These are phyloP conservation scores for Thalassiosira mediterranea DNA, from an alignment of 352 stramenopile genomes.

Conservation along the genomic window DNA sequence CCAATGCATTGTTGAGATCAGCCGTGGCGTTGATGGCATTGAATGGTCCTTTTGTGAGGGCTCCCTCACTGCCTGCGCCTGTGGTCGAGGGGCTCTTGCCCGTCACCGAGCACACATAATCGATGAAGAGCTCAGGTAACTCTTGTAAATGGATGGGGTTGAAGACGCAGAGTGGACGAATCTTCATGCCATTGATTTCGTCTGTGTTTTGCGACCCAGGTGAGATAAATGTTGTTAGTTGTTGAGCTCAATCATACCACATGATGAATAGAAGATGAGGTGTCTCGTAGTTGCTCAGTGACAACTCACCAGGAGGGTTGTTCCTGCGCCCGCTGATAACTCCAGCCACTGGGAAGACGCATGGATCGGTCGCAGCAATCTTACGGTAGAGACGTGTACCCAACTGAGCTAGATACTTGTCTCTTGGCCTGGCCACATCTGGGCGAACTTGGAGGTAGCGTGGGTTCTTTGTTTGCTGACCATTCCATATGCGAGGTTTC, in stretches of 20 bases:
- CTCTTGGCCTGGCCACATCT: slow-evolving; percentile 50
- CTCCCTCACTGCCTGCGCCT: slow-evolving; percentile 56
- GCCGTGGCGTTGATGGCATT: slow-evolving; percentile 66
- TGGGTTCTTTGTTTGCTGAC: slow-evolving; percentile 58
- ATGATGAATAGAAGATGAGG: no score
- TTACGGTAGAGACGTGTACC: slow-evolving; percentile 57
- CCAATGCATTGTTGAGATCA: slow-evolving; percentile 64
- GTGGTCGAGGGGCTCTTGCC: slow-evolving; percentile 61
- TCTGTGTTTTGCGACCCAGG: no score
- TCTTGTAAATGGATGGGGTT: slow-evolving; percentile 69
- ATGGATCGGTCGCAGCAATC: slow-evolving; percentile 44
- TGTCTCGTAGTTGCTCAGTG: no score
- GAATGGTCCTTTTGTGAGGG: slow-evolving; percentile 61
- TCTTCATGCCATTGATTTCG: slow-evolving; percentile 61
- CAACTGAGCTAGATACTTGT: slow-evolving; percentile 58
- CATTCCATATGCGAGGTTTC: slow-evolving; percentile 59
- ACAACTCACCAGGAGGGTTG: slow-evolving; percentile 66
- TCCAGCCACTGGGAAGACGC: slow-evolving; percentile 61
- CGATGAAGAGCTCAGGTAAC: slow-evolving; percentile 64
- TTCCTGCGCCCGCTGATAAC: slow-evolving; percentile 64
- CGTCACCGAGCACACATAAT: slow-evolving; percentile 65
- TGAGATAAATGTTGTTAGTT: no score
- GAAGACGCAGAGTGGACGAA: slow-evolving; percentile 60
- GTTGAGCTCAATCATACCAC: no score
- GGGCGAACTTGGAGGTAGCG: slow-evolving; percentile 63